Percentiles rank a stretch among this genome's conserved stretches.
phyloP scores from a whole-genome alignment of 768 basidiomycete genomes.

The Xerocomellus dryophilus region DNA sequence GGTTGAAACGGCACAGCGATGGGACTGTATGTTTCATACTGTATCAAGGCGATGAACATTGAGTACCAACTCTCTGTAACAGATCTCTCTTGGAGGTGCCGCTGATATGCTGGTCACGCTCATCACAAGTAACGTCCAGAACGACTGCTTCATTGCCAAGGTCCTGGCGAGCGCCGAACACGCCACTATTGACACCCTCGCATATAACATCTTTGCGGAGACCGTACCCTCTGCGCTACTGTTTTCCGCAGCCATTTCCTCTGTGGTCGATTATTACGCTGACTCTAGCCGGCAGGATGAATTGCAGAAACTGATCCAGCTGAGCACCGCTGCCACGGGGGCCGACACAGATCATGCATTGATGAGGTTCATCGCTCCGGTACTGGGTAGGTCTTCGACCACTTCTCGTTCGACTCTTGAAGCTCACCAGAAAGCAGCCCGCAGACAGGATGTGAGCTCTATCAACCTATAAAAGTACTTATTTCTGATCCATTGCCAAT shows the following conservation, averaged over 20 bases:
- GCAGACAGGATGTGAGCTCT: constrained; percentile 29
- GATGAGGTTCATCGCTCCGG: constrained; percentile 45
- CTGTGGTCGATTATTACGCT: constrained; percentile 61
- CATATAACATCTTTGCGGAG: constrained; percentile 50
- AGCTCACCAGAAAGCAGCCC: constrained; percentile 37
- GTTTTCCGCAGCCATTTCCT: constrained; percentile 54
- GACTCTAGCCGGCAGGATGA: constrained; percentile 35
- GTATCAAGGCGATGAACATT: not conserved
- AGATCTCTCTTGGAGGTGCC: constrained; percentile 22
- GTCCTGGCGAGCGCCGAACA: constrained; percentile 8
- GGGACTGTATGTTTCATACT: constrained; percentile 17
- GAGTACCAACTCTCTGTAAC: not conserved
- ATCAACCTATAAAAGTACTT: constrained; percentile 2
- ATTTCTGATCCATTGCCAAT: constrained; percentile 36
- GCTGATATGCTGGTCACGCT: constrained; percentile 20
- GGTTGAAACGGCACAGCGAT: constrained; percentile 18
- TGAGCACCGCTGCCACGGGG: constrained; percentile 29
- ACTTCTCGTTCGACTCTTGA: not conserved
- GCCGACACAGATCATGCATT: constrained; percentile 30
- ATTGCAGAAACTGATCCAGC: constrained; percentile 36
- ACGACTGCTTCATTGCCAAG: constrained; percentile 19
- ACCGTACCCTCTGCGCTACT: constrained; percentile 53
- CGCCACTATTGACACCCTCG: constrained; percentile 35
- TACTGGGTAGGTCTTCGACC: constrained; percentile 39
- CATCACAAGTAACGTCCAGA: constrained; percentile 23